These are phyloP conservation scores for Zostera marina DNA, from an alignment of 116 monocot genomes.

Conservation along the genomic window DNA sequence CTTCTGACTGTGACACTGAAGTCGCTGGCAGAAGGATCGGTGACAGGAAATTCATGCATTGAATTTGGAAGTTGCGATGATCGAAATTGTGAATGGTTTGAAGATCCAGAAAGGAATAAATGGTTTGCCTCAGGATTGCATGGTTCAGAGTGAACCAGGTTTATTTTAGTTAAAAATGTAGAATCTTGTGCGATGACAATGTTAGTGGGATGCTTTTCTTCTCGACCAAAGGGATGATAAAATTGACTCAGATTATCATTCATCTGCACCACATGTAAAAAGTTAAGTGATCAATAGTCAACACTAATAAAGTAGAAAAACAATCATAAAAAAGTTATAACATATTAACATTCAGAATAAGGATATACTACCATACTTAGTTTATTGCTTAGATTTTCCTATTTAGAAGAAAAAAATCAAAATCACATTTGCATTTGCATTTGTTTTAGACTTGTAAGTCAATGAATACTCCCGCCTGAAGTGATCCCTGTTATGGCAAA, in stretches of 20 bases:
- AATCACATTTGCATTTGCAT: too few species aligned
- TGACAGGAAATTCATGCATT: slow-evolving; percentile 6
- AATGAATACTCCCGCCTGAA: too few species aligned
- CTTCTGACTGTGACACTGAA: slow-evolving; percentile 5
- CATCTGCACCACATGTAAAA: slow-evolving; percentile 17
- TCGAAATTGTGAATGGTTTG: slow-evolving; percentile 8
- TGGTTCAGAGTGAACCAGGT: slow-evolving; percentile 16
- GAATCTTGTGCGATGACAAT: slow-evolving; percentile 19
- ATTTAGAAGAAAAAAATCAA: too few species aligned
- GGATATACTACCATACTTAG: background rate
- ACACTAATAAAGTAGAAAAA: background rate
- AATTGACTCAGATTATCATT: slow-evolving; percentile 8
- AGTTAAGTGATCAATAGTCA: background rate
- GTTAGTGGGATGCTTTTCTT: slow-evolving; percentile 9
- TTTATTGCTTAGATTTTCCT: background rate
- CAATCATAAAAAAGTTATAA: background rate
- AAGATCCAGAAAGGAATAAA: slow-evolving; percentile 35
- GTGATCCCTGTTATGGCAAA: too few species aligned
- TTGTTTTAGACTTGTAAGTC: too few species aligned
- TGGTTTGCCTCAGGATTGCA: slow-evolving; percentile 17
- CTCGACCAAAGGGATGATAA: slow-evolving; percentile 15
- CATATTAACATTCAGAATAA: background rate
- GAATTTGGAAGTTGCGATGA: slow-evolving; percentile 14
- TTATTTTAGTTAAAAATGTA: slow-evolving; percentile 15
- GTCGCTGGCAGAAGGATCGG: slow-evolving; percentile 11